phyloP scores from a whole-genome alignment of 768 basidiomycete species.

The Boletus pseudopeckii region DNA sequence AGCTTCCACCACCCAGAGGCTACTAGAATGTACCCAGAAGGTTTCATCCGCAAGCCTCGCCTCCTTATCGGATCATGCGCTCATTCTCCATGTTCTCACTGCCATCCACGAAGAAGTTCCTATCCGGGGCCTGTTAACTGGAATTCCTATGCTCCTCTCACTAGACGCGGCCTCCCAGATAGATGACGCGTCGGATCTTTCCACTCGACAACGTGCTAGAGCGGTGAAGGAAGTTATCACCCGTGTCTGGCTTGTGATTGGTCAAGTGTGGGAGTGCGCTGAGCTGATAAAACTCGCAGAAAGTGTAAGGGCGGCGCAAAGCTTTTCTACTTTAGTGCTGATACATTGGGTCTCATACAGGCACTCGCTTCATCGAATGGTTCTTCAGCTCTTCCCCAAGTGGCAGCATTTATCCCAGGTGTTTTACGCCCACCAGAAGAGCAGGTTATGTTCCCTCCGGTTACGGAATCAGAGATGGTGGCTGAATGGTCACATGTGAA shows the following conservation, averaged over 20 bases:
- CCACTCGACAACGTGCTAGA: conserved; percentile 42
- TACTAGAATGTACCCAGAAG: conserved; percentile 46
- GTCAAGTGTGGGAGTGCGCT: conserved; percentile 62
- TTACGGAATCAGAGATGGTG: conserved; percentile 21
- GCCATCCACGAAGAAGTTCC: conserved; percentile 73
- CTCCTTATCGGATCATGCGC: conserved; percentile 69
- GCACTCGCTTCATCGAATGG: conserved; percentile 42
- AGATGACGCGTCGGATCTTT: conserved; percentile 38
- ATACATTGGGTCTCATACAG: conserved; percentile 31
- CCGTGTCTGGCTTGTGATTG: conserved; percentile 66
- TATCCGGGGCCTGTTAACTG: conserved; percentile 66
- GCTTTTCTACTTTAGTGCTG: conserved; percentile 14
- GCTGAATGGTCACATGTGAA: conserved; percentile 42
- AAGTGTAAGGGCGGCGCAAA: conserved; percentile 42
- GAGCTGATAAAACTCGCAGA: conserved; percentile 53
- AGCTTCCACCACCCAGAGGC: conserved; percentile 48
- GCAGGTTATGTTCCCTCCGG: conserved; percentile 40
- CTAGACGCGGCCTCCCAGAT: conserved; percentile 52
- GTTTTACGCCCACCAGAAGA: conserved; percentile 44
- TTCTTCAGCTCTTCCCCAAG: conserved; percentile 36
- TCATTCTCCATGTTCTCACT: conserved; percentile 63
- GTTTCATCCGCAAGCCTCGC: conserved; percentile 49
- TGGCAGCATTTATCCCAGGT: conserved; percentile 35
- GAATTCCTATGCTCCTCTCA: conserved; percentile 84
- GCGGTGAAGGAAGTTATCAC: conserved; percentile 63